These are phyloP conservation scores for Erodium moschatum DNA, from an alignment of 441 rosid genomes.

Conservation along the genomic window DNA sequence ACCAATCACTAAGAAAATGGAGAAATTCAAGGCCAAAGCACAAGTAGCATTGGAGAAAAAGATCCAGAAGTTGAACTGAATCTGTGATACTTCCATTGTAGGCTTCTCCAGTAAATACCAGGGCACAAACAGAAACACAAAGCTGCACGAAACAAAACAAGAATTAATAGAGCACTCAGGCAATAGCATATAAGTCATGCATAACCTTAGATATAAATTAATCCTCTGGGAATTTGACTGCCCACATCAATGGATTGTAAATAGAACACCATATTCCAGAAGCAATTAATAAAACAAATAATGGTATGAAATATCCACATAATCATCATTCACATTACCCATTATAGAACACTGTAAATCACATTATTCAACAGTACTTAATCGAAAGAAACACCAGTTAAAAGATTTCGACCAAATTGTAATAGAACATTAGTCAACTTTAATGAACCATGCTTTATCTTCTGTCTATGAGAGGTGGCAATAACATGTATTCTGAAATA, in stretches of 20 bases:
- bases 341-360: neutral
- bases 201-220: neutral
- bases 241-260: neutral
- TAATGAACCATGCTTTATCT: neutral
- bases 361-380: neutral
- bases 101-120: slow-evolving; percentile 94
- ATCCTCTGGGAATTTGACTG: neutral
- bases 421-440: neutral
- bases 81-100: slow-evolving; percentile 71
- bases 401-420: neutral
- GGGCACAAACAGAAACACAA: slow-evolving; percentile 84
- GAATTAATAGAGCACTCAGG: slow-evolving; percentile 17
- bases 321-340: neutral
- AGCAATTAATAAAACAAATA: neutral
- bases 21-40: slow-evolving; percentile 90
- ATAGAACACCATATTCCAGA: neutral
- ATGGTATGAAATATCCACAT: neutral
- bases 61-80: slow-evolving; percentile 96
- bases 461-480: neutral
- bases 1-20: slow-evolving; percentile 92
- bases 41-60: slow-evolving; percentile 95
- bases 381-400: neutral
- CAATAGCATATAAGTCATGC: neutral
- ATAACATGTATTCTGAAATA: neutral
- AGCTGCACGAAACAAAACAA: slow-evolving; percentile 43